Evolutionary conservation across 2,329 filamentous ascomycete species (phyloP), one percentile per base, ranked within the genome.

Genomic region (Penicillium sp.): DNA sequence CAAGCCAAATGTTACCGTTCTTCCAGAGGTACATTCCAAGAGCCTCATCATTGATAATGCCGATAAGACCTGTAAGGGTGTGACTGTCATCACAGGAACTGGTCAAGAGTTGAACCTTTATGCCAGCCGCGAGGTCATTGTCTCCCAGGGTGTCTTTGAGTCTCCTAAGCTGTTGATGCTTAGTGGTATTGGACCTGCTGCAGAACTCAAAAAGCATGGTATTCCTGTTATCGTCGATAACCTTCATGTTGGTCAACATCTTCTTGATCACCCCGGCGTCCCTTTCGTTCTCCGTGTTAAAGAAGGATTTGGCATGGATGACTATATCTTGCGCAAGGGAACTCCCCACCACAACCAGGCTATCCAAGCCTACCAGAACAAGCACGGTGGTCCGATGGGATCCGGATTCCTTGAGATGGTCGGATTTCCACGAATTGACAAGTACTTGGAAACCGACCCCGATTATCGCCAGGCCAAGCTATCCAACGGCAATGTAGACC

Each of bases 1-100:
- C 48, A 84, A 85, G 70, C 71, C 75, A 11, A 87, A 87, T 57
- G 73, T 86, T 45, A 82, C 79, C 0, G 73, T 87, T 39, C 64
- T 86, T 1, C 64, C 76, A 0, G 65, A 74, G 3, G 76, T 74
- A 0, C 73, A 79, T 47, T 81, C 82, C 16, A 85, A 84, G 72
- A 74, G 75, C 21, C 71, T 85, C 13, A 74, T 86, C 56, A 79
- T 85, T 54, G 78, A 85, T 46, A 69, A 72, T n/a, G 68, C n/a
- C n/a, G n/a, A n/a, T n/a, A n/a, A 71, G 69, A 10, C 74, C 71
- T 42, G 74, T 67, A 72, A 71, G 8, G 81, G 81, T 16, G 78
- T 85, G 2, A 76, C 75, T 9, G 77, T 81, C 10, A 74, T 82
- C 43, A 72, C 40, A 1, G 63, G 71, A 3, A 61, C 68, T 11